Evolutionary conservation across 495 filamentous ascomycete genomes (phyloP).

Genomic region (Tuber calosporum): DNA sequence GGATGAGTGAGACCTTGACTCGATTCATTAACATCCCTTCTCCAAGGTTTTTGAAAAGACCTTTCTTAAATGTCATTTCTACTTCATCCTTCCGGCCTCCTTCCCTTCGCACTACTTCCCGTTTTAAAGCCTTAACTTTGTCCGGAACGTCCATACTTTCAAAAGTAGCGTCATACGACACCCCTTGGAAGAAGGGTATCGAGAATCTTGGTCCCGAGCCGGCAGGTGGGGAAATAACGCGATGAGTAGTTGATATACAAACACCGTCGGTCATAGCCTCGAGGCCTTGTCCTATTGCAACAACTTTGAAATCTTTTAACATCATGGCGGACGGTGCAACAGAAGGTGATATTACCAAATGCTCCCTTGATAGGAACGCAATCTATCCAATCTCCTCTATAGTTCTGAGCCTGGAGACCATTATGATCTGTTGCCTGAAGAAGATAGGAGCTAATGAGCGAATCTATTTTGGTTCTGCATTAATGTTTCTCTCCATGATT

Average conservation of each 20-base stretch:
- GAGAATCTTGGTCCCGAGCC: conserved; percentile 69
- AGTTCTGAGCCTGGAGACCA: conserved; percentile 86
- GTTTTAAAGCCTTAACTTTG: conserved; percentile 54
- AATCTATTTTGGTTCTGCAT: conserved; percentile 49
- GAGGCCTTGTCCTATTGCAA: conserved; percentile 87
- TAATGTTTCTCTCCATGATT: neutral
- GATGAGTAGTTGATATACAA: conserved; percentile 77
- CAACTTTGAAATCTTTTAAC: conserved; percentile 47
- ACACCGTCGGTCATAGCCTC: conserved; percentile 87
- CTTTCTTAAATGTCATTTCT: conserved; percentile 70
- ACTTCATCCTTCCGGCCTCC: conserved; percentile 54
- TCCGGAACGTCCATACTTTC: conserved; percentile 67
- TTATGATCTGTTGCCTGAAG: conserved; percentile 73
- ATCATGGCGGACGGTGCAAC: neutral
- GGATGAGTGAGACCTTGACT: conserved; percentile 53
- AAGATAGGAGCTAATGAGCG: conserved; percentile 77
- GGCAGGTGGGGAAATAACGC: conserved; percentile 59
- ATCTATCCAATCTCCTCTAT: conserved; percentile 72
- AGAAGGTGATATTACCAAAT: conserved; percentile 35
- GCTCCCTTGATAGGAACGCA: conserved; percentile 57
- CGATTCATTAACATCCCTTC: conserved; percentile 80
- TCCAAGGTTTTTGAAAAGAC: conserved; percentile 59
- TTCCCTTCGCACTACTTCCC: conserved; percentile 51
- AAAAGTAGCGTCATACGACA: conserved; percentile 72
- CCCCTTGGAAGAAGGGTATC: conserved; percentile 90